Evolutionary conservation across 2,329 filamentous ascomycete genomes (phyloP).

Genomic region (Fusarium fracticaudum): DNA sequence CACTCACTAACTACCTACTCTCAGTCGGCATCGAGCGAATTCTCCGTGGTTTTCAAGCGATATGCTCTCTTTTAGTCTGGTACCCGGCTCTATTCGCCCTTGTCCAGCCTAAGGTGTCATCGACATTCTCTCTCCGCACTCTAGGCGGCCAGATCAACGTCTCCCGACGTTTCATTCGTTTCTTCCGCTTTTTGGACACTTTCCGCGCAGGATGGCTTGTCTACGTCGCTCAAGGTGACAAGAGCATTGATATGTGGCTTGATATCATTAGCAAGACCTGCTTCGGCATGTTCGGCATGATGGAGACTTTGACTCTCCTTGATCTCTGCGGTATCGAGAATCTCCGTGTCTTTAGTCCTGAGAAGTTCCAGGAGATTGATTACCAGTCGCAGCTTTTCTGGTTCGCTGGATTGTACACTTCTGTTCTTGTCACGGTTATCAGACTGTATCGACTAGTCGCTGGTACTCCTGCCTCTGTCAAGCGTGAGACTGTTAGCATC

Average conservation of each 20-base stretch:
- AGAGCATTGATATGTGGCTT: conserved; percentile 55
- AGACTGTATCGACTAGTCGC: conserved; percentile 52
- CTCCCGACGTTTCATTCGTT: conserved; percentile 70
- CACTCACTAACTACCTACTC: conserved; percentile 13
- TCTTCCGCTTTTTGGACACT: conserved; percentile 73
- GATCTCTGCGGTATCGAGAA: conserved; percentile 57
- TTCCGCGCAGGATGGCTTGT: conserved; percentile 62
- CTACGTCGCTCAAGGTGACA: conserved; percentile 46
- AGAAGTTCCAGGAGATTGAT: conserved; percentile 57
- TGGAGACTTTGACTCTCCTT: conserved; percentile 72
- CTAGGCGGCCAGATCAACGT: conserved; percentile 57
- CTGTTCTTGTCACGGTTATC: conserved; percentile 55
- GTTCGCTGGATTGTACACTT: conserved; percentile 69
- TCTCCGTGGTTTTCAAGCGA: conserved; percentile 66
- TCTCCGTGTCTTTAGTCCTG: conserved; percentile 63
- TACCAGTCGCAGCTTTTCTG: conserved; percentile 75
- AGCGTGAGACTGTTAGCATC: conserved; percentile 44
- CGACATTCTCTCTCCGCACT: conserved; percentile 46
- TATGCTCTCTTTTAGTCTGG: conserved; percentile 58
- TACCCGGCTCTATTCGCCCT: conserved; percentile 54
- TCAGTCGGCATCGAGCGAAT: conserved; percentile 69
- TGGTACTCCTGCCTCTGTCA: conserved; percentile 48
- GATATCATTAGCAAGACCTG: conserved; percentile 67
- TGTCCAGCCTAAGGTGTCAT: conserved; percentile 44
- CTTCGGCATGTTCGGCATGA: conserved; percentile 72